A percentile compares a stretch with the other conserved stretches of the same genome.
These are phyloP conservation scores for Rhododendron williamsianum DNA, from an alignment of 148 eudicot genomes.

Conservation along the genomic window DNA sequence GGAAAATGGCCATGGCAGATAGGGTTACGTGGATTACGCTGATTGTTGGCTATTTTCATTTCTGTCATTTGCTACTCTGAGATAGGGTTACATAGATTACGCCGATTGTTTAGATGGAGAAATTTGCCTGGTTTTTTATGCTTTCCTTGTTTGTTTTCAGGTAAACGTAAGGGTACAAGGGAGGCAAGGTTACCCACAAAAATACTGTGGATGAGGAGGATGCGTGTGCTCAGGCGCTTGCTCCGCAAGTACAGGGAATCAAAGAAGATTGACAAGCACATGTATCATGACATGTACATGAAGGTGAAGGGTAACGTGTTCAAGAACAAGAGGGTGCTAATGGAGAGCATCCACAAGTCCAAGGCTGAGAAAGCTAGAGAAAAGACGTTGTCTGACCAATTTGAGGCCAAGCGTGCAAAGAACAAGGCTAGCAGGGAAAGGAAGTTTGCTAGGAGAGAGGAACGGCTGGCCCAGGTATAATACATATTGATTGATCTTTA, in stretches of 20 bases:
- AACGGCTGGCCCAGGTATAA: conserved; percentile 56
- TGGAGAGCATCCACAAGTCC: conserved; percentile 86
- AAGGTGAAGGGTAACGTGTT: conserved; percentile 86
- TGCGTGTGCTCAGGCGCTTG: conserved; percentile 78
- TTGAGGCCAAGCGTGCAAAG: conserved; percentile 86
- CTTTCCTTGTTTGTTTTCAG: conserved; percentile 20
- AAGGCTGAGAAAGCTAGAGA: conserved; percentile 95
- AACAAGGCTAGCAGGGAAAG: conserved; percentile 85
- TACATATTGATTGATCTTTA: neutral
- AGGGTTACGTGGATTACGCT: too few relatives aligned
- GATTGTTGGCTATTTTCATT: neutral
- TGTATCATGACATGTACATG: conserved; percentile 95
- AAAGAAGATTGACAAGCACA: conserved; percentile 88
- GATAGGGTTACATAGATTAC: neutral
- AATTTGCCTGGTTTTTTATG: neutral
- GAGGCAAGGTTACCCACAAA: conserved; percentile 89
- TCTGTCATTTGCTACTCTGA: neutral
- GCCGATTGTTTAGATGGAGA: neutral
- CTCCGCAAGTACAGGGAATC: conserved; percentile 78
- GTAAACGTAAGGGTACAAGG: conserved; percentile 90
- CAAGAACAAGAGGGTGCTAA: conserved; percentile 75
- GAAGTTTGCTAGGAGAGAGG: conserved; percentile 68
- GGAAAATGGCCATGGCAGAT: neutral
- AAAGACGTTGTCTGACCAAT: conserved; percentile 78
- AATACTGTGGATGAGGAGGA: conserved; percentile 78